Percentiles rank a stretch among this genome's conserved stretches.
Evolutionary conservation across 805 yeast species (phyloP).

Genomic region (Millerago galiae): DNA sequence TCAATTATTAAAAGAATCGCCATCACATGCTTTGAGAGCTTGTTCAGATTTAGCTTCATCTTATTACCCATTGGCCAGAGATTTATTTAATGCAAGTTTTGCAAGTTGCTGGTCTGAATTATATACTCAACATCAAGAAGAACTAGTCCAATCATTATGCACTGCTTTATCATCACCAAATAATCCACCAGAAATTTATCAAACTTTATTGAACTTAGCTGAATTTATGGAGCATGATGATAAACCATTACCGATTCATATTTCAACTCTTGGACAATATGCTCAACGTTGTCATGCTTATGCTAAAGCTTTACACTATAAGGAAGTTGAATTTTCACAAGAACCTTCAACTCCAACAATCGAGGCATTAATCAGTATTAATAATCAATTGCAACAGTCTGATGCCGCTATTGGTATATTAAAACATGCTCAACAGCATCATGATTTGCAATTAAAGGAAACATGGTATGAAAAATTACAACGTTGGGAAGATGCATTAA

Average conservation of each 20-base stretch:
- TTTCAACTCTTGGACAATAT: conserved; percentile 83
- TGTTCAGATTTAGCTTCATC: conserved; percentile 86
- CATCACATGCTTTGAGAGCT: conserved; percentile 90
- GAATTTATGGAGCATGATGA: conserved; percentile 98
- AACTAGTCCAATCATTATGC: conserved; percentile 77
- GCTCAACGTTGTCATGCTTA: conserved; percentile 96
- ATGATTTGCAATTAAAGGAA: conserved; percentile 85
- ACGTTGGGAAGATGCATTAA: conserved; percentile 96
- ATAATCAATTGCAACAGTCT: conserved; percentile 90
- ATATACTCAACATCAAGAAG: conserved; percentile 84
- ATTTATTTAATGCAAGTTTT: conserved; percentile 89
- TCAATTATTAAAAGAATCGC: conserved; percentile 83
- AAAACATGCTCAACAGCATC: conserved; percentile 89
- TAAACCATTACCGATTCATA: conserved; percentile 85
- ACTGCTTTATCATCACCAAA: conserved; percentile 84
- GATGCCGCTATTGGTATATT: conserved; percentile 97
- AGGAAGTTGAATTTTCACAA: conserved; percentile 89
- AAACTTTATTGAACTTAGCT: conserved; percentile 79
- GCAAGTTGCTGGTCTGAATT: conserved; percentile 94
- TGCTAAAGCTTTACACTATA: conserved; percentile 94
- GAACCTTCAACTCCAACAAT: conserved; percentile 90
- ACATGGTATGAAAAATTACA: conserved; percentile 97
- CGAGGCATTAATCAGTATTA: conserved; percentile 86
- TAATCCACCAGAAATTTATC: conserved; percentile 94
- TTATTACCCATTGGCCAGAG: conserved; percentile 82